Percentiles rank a stretch among this genome's conserved stretches.
Conservation (phyloP, 805 yeast species). For the Pichia sporocuriosa region DNA sequence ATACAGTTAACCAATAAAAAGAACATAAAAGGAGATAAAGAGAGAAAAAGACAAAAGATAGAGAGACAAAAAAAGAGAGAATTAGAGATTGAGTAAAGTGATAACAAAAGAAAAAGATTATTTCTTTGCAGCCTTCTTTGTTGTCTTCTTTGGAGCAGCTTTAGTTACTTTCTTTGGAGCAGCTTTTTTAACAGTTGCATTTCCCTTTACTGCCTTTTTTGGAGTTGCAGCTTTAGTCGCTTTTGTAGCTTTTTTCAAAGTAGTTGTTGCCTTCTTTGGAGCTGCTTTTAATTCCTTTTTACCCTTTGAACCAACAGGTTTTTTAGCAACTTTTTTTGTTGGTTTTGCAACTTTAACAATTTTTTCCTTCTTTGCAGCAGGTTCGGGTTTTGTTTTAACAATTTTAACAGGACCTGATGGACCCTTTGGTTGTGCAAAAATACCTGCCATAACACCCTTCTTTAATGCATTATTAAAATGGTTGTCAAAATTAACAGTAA, state of each 20-base stretch:
- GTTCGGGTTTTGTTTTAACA: conserved; percentile 16
- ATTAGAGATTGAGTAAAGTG: not conserved
- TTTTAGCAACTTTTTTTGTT: not conserved
- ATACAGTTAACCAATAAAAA: not conserved
- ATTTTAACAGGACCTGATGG: conserved; percentile 77
- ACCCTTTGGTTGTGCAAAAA: conserved; percentile 80
- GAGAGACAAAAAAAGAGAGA: not conserved
- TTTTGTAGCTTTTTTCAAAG: not conserved
- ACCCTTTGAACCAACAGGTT: not conserved
- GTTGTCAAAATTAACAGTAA: conserved; percentile 58
- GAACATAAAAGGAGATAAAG: not conserved
- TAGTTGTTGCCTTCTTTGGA: conserved; percentile 4
- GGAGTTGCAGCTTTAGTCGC: not conserved
- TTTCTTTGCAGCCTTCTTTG: conserved; percentile 6
- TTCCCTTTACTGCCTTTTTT: conserved; percentile 1
- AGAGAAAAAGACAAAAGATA: not conserved
- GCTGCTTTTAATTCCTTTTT: conserved; percentile 1
- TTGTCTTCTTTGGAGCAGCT: conserved; percentile 7
- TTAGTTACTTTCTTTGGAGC: not conserved
- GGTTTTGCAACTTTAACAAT: conserved; percentile 1
- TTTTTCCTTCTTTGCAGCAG: conserved; percentile 1
- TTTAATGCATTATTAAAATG: conserved; percentile 72
- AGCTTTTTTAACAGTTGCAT: not conserved
- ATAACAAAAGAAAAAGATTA: not conserved
- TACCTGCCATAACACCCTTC: conserved; percentile 74